Conservation (phyloP, 1,284 basidiomycete genomes). For the Schizopora paradoxa region DNA sequence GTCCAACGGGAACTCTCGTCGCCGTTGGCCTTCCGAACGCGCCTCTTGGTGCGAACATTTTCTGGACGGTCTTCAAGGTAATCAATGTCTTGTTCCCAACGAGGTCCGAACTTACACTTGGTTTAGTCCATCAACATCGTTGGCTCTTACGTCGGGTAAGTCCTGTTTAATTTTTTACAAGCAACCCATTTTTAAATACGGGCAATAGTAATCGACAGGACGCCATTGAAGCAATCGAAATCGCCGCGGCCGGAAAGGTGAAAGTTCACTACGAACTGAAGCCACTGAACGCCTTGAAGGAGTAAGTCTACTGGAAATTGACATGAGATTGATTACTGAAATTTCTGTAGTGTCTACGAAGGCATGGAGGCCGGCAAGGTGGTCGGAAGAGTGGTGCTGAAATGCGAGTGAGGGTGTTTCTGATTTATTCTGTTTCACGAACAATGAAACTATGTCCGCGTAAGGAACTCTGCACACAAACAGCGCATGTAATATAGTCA, state of each 20-base stretch:
- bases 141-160: constrained; percentile 57
- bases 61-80: constrained; percentile 54
- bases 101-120: constrained; percentile 1
- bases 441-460: too few species aligned
- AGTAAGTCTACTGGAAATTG: constrained; percentile 28
- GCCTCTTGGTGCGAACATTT: constrained; percentile 44
- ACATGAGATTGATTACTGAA: not conserved
- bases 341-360: constrained; percentile 30
- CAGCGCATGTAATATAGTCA: too few species aligned
- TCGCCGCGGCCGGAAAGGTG: constrained; percentile 62
- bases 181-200: not conserved
- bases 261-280: constrained; percentile 45
- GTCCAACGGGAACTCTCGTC: constrained; percentile 51
- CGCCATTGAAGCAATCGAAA: constrained; percentile 55
- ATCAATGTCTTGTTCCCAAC: constrained; percentile 1
- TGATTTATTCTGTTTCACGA: too few species aligned
- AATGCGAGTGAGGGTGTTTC: too few species aligned
- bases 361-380: constrained; percentile 36
- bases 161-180: constrained; percentile 6
- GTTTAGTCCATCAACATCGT: constrained; percentile 45
- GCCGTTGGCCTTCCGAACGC: constrained; percentile 54
- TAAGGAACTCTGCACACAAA: too few species aligned
- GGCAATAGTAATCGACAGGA: constrained; percentile 52
- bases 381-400: constrained; percentile 40
- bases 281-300: constrained; percentile 44